Base-by-base conservation (phyloP, 176 grass and related monocot species). In the Stipa capillata region DNA sequence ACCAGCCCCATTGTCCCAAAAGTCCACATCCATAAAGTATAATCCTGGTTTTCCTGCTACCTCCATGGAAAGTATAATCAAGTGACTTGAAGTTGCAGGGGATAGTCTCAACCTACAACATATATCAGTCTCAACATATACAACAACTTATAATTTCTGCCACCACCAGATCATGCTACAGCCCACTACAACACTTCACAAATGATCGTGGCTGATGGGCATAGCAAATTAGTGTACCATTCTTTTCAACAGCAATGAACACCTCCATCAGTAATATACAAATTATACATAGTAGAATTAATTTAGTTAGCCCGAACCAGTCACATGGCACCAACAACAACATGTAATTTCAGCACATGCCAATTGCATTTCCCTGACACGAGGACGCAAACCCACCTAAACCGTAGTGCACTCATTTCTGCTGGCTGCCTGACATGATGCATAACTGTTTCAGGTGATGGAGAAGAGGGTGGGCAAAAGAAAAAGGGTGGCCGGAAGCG, bases 21-120 rank as follows among this genome's bases (percentile, higher is more conserved):
- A 77, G 31, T 89, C 75, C 56, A 94, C 89, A 67, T 82, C 45
- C 64, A 91, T 77, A 31, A 34, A 63, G 72, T 83, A 73, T 36
- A 43, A 11, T 37, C 42, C 6, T 73, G 74, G 27, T 73, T 14
- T 54, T 7, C 20, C 60, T 43, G 25, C 82, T 15, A 5, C 48
- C 50, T 85, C 82, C 73, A 86, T 81, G 4, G 68, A 72, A 6
- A 65, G 14, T 84, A 94, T 70, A 16, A 0, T 66, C 63, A 1
- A 89, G 25, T 2, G 86, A 89, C 1, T 2, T n/a, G 29, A 94
- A 94, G 4, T 39, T 76, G 20, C 14, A 15, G 2, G 92, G 92
- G 27, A 94, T 82, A 5, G 84, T 69, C 27, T 82, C 53, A 8
- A 94, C 55, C 88, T 93, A 14, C 48, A 53, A 16, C 7, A 51